Base-by-base conservation (phyloP, 257 asterid genomes). In the Solanum etuberosum region DNA sequence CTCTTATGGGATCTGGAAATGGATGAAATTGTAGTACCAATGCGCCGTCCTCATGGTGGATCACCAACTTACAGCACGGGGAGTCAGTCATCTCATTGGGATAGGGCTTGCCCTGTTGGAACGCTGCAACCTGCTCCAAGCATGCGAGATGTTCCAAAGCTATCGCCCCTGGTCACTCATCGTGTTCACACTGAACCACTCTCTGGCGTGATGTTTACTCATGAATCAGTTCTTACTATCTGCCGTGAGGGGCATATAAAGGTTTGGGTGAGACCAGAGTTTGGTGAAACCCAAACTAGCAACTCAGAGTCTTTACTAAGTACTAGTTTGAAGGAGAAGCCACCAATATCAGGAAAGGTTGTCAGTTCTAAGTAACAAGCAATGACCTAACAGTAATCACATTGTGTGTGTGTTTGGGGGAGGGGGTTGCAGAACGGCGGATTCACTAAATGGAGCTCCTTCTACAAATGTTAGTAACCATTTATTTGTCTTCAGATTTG, bases 151-250 rank as follows among this genome's bases (percentile, higher is more conserved):
- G 93, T 97, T 61, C 99, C 99, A 6, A 97, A 97, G 91, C 92
- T 97, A 43, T 92, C 99, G 15, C 98, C 99, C 0, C 88, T 96
- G 25, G 98, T 96, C 11, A 93, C 93, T 61, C 99, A 97, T 43
- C 97, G 98, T 29, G 98, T 95, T 35, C 99, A 97, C 94, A 95
- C 98, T 0, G 99, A 97, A 46, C 99, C 99, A 38, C 99, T 97
- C 37, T 96, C 99, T 21, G 98, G 96, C 46, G 85, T 97, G 91
- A 89, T 89, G 80, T 95, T 96, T 93, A 94, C 99, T 31, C 97
- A 90, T 16, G 99, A 96, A 86, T 96, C 99, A 1, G 92, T 96
- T 86, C 95, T 97, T 54, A 94, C 98, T 21, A 91, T 92, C 29
- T 94, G 98, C 88, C 91, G 99, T 16, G 99, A 97, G 89, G 99